Conservation (phyloP, 78 protist genomes). For the Pelomyxa schiedti region DNA sequence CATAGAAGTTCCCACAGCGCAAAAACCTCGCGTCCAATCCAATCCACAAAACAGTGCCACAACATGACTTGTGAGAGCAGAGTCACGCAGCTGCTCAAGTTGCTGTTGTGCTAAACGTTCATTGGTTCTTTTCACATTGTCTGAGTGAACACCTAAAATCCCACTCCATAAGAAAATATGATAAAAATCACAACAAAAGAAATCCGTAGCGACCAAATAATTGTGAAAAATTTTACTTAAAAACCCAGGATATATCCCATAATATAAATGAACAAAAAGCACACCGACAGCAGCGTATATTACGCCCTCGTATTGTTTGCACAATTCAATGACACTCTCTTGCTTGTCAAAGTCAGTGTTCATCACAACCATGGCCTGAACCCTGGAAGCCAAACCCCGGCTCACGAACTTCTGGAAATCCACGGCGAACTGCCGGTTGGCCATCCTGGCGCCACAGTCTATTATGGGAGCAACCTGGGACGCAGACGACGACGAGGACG, state of each 20-base stretch:
- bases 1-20: too few species aligned
- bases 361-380: neutral
- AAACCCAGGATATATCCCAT: too few species aligned
- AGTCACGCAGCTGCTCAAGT: neutral
- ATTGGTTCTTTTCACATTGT: constrained; percentile 1
- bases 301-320: neutral
- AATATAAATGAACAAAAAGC: too few species aligned
- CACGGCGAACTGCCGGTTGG: neutral
- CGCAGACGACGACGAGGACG: too few species aligned
- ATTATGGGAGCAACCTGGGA: neutral
- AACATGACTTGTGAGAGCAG: neutral
- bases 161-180: too few species aligned
- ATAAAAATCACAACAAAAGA: too few species aligned
- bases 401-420: neutral
- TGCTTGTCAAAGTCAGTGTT: neutral
- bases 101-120: neutral
- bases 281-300: too few species aligned
- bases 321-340: neutral
- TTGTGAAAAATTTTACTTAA: too few species aligned
- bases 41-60: neutral
- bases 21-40: neutral
- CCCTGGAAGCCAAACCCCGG: neutral
- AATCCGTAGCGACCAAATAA: too few species aligned
- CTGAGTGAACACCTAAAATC: neutral
- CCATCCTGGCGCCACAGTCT: neutral